phyloP scores from a whole-genome alignment of 352 stramenopile genomes.

The Pelagophyceae sp. region DNA sequence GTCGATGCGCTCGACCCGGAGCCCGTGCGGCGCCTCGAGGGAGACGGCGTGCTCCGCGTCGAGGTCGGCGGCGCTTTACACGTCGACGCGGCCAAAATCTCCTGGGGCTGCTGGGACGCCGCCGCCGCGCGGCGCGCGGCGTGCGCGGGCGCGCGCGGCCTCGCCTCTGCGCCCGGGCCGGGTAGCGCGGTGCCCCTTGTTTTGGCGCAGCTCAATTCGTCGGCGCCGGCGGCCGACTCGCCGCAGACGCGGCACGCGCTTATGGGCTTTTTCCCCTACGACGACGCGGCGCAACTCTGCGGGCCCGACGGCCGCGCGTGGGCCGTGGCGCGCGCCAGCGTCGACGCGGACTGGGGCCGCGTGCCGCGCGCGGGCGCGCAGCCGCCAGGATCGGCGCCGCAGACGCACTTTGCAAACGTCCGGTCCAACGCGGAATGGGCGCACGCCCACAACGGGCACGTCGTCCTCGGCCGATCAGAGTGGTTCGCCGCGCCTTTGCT shows the following conservation, averaged over 20 bases:
- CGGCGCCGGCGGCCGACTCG: slow-evolving; percentile 32
- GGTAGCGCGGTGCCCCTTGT: neutral
- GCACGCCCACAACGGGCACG: slow-evolving; percentile 6
- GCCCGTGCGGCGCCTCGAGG: neutral
- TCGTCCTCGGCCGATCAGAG: neutral
- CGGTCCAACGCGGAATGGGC: slow-evolving; percentile 49
- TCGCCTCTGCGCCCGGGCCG: neutral
- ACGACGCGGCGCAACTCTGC: neutral
- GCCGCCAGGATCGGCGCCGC: slow-evolving; percentile 31
- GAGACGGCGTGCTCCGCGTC: slow-evolving; percentile 34
- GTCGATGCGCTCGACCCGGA: slow-evolving; percentile 19
- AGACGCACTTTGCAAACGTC: slow-evolving; percentile 55
- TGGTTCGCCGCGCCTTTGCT: neutral
- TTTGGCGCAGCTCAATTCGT: neutral
- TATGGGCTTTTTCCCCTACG: neutral
- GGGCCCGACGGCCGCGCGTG: slow-evolving; percentile 24
- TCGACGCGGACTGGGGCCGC: slow-evolving; percentile 50
- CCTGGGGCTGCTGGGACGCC: slow-evolving; percentile 35
- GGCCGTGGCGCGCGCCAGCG: slow-evolving; percentile 42
- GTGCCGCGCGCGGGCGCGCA: slow-evolving; percentile 23
- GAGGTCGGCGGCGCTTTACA: slow-evolving; percentile 47
- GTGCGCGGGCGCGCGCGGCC: neutral
- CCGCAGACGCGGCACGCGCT: slow-evolving; percentile 26
- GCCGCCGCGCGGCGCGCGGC: neutral
- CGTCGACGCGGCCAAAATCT: slow-evolving; percentile 45